Percentiles rank a stretch among this genome's conserved stretches.
phyloP scores from a whole-genome alignment of 192 early-diverging fungal species.

The Mortierella alpina region DNA sequence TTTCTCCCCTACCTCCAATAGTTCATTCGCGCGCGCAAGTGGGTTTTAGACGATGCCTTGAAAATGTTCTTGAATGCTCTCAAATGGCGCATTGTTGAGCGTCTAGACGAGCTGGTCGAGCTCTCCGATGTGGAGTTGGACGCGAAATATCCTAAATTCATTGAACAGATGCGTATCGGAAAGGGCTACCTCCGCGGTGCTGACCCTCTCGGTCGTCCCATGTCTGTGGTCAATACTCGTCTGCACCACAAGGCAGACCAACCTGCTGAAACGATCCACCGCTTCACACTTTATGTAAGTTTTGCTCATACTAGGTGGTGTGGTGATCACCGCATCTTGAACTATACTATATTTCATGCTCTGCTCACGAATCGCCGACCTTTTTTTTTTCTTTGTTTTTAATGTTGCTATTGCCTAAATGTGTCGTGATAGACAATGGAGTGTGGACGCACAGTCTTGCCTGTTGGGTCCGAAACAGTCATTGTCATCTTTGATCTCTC shows the following conservation, averaged over 20 bases:
- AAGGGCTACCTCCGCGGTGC: constrained; percentile 64
- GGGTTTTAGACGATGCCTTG: constrained; percentile 82
- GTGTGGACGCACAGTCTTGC: constrained; percentile 55
- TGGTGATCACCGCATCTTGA: background rate
- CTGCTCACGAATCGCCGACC: background rate
- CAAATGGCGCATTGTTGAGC: constrained; percentile 79
- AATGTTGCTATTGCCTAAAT: background rate
- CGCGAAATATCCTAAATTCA: constrained; percentile 50
- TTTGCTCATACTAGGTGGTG: too few relatives aligned
- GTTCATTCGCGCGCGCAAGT: constrained; percentile 92
- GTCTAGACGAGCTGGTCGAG: constrained; percentile 60
- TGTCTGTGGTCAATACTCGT: constrained; percentile 62
- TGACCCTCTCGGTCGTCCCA: constrained; percentile 59
- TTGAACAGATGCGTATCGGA: constrained; percentile 56
- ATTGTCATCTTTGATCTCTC: constrained; percentile 86
- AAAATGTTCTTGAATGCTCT: constrained; percentile 79
- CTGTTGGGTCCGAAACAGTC: constrained; percentile 68
- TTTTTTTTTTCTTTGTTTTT: background rate
- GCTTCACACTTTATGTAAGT: constrained; percentile 76
- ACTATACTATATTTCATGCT: background rate
- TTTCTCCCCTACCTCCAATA: background rate
- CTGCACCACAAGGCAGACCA: constrained; percentile 69
- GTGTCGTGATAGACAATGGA: constrained; percentile 21
- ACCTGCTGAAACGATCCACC: constrained; percentile 70
- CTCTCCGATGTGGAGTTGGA: constrained; percentile 61